These are phyloP conservation scores for Colletotrichum tropicicola DNA, from an alignment of 2,329 filamentous ascomycete species.

Conservation along the genomic window DNA sequence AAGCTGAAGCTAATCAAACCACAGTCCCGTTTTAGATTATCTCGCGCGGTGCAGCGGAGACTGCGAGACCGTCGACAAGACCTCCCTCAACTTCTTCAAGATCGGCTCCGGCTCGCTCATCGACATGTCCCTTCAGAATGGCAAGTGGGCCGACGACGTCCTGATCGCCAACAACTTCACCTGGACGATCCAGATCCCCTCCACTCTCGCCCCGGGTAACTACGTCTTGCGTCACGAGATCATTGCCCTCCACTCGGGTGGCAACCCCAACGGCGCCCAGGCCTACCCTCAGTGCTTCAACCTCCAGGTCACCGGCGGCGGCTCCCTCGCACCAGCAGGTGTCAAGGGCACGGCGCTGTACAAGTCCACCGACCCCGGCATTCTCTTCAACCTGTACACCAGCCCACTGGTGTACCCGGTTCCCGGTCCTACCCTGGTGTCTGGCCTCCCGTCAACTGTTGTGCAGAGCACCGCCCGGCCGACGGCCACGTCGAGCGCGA, in stretches of 20 bases:
- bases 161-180: constrained; percentile 56
- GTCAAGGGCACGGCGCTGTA: constrained; percentile 48
- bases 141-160: constrained; percentile 65
- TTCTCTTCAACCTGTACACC: constrained; percentile 46
- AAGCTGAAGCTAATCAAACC: not conserved
- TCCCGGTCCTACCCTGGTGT: constrained; percentile 41
- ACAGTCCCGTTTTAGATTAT: constrained; percentile 66
- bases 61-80: constrained; percentile 61
- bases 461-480: constrained; percentile 23
- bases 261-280: constrained; percentile 51
- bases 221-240: constrained; percentile 66
- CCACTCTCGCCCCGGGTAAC: constrained; percentile 56
- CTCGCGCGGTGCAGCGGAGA: constrained; percentile 62
- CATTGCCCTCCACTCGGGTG: constrained; percentile 62
- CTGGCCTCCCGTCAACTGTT: constrained; percentile 18
- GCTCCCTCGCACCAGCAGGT: constrained; percentile 39
- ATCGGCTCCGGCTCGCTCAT: constrained; percentile 63
- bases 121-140: constrained; percentile 49
- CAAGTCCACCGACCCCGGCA: constrained; percentile 42
- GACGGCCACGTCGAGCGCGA: constrained; percentile 23
- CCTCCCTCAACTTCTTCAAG: constrained; percentile 65
- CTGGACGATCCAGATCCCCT: constrained; percentile 58
- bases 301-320: constrained; percentile 53
- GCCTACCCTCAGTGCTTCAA: constrained; percentile 62
- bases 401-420: constrained; percentile 40